Conservation (phyloP, 768 basidiomycete genomes). For the Leccinum ochraceum region DNA sequence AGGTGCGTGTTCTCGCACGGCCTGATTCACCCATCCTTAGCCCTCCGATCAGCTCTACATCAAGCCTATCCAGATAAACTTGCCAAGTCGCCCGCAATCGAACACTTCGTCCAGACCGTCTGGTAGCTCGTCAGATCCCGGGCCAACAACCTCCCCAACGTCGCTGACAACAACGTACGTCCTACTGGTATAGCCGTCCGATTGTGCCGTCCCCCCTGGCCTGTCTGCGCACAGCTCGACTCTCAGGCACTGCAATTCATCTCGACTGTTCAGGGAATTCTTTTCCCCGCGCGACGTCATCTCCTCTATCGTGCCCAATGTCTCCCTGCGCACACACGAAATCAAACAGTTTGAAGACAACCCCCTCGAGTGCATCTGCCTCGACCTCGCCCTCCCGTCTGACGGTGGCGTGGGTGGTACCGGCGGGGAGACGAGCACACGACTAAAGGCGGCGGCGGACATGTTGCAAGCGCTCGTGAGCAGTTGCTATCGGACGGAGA, state of each 20-base stretch:
- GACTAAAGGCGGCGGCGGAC: slow-evolving; percentile 91
- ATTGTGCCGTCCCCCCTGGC: not conserved
- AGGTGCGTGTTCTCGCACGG: no score
- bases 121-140: slow-evolving; percentile 74
- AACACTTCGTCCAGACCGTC: no score
- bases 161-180: slow-evolving; percentile 74
- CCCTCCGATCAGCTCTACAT: no score
- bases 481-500: slow-evolving; percentile 75
- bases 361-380: slow-evolving; percentile 90
- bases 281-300: slow-evolving; percentile 63
- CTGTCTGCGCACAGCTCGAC: slow-evolving; percentile 57
- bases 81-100: no score
- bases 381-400: slow-evolving; percentile 74
- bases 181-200: not conserved
- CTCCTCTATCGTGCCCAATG: slow-evolving; percentile 87
- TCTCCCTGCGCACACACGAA: slow-evolving; percentile 83
- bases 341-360: slow-evolving; percentile 97
- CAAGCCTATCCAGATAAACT: no score
- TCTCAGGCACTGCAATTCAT: slow-evolving; percentile 90
- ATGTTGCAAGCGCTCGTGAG: slow-evolving; percentile 90
- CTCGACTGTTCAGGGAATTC: slow-evolving; percentile 64
- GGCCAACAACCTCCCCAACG: slow-evolving; percentile 58
- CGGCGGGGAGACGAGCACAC: slow-evolving; percentile 74
- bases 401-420: slow-evolving; percentile 35
- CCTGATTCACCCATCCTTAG: no score